phyloP scores from a whole-genome alignment of 2,329 filamentous ascomycete species.

The Diaporthe helianthi region DNA sequence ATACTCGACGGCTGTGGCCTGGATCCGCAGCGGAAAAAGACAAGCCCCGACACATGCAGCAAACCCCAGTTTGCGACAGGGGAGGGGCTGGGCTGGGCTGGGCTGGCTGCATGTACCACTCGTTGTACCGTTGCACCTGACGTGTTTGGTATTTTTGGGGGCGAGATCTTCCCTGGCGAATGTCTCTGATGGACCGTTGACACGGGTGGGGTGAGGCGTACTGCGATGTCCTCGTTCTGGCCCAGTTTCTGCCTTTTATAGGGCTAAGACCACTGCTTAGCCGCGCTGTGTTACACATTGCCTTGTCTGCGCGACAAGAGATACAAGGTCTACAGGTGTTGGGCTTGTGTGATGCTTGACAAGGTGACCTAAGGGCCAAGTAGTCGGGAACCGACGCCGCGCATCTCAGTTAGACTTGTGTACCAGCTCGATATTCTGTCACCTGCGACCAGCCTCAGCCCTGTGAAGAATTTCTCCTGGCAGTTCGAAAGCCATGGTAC shows the following conservation, averaged over 20 bases:
- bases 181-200: conserved; percentile 14
- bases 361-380: background rate
- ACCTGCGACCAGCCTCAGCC: background rate
- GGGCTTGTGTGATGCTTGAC: conserved; percentile 14
- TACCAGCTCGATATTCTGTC: background rate
- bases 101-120: conserved; percentile 4
- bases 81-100: conserved; percentile 7
- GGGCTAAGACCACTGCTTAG: conserved; percentile 26
- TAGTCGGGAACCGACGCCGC: background rate
- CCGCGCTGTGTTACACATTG: conserved; percentile 12
- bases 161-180: conserved; percentile 12
- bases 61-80: background rate
- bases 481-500: background rate
- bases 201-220: background rate
- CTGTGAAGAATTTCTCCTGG: background rate
- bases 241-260: conserved; percentile 12
- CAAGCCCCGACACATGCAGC: conserved; percentile 8
- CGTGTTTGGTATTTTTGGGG: background rate
- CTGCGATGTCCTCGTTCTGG: background rate
- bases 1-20: conserved; percentile 25
- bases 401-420: conserved; percentile 4
- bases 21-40: conserved; percentile 8
- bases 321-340: background rate
- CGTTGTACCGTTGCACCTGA: background rate
- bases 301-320: background rate